Evolutionary conservation across 495 filamentous ascomycete genomes (phyloP).

Genomic region (Hypoxylon crocopeplum): DNA sequence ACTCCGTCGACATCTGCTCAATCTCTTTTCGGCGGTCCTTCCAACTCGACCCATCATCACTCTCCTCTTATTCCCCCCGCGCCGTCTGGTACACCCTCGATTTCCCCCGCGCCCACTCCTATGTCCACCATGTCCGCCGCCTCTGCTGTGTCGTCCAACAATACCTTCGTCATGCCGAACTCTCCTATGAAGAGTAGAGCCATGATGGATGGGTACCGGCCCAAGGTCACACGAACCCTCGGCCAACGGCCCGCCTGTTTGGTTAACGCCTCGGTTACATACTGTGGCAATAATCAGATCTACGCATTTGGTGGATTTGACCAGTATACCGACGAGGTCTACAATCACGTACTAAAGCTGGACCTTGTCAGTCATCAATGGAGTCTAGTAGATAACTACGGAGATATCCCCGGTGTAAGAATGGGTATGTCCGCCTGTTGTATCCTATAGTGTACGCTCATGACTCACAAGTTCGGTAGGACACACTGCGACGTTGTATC

Average conservation of each 20-base stretch:
- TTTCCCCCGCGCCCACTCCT: constrained; percentile 48
- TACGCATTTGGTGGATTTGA: constrained; percentile 99
- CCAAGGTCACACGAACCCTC: constrained; percentile 78
- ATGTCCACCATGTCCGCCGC: constrained; percentile 57
- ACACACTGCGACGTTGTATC: constrained; percentile 93
- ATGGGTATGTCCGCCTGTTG: constrained; percentile 72
- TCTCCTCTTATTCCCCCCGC: constrained; percentile 32
- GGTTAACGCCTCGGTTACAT: constrained; percentile 97
- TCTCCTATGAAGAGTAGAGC: constrained; percentile 71
- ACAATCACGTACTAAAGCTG: constrained; percentile 93
- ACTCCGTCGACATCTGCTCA: constrained; percentile 31
- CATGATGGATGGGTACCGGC: constrained; percentile 74
- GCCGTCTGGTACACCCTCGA: constrained; percentile 32
- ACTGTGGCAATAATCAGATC: constrained; percentile 93
- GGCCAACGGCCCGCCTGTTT: constrained; percentile 92
- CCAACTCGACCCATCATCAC: constrained; percentile 16
- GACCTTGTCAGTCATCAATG: constrained; percentile 87
- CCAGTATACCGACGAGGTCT: constrained; percentile 98
- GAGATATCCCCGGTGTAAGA: constrained; percentile 95
- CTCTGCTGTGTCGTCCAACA: constrained; percentile 65
- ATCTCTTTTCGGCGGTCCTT: constrained; percentile 41
- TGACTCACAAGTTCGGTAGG: constrained; percentile 57
- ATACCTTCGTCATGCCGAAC: constrained; percentile 85
- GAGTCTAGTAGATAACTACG: constrained; percentile 97
- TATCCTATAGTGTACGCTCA: constrained; percentile 10